Base-by-base conservation (phyloP, 2,329 filamentous ascomycete species). In the Diaporthe sp. region DNA sequence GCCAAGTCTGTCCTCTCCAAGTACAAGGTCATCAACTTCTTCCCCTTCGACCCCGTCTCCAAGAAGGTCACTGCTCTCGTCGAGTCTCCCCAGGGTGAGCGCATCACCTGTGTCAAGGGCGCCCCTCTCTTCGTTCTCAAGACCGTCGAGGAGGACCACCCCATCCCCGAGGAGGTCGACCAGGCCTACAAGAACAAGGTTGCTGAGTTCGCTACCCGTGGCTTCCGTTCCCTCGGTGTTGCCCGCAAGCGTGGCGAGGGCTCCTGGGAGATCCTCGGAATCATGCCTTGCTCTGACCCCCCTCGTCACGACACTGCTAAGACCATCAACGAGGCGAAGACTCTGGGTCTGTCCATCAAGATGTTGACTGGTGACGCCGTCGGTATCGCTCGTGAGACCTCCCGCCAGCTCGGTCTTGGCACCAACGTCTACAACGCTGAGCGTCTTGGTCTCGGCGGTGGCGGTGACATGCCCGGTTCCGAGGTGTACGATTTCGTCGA, bases 301-400 rank as follows among this genome's bases (percentile, higher is more conserved):
- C 95, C 95, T 80, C 94, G 95, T 82, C 92, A 97, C 88, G 95
- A 98, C 83, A 98, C 95, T 80, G 94, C 93, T 81, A 94, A 94
- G 85, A 98, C 95, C 77, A 94, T 98, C 87, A 93, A 94, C 85
- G 95, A 98, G 86, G 95, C 95, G 82, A 96, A 97, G 90, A 90
- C 88, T 78, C 92, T 98, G 76, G 95, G 95, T 89, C 89, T 98
- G 77, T 95, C 94, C 80, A 95, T 98, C 87, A 98, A 98, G 90
- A 98, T 98, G 95, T 91, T 98, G 87, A 98, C 95, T 86, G 95
- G 95, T 90, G 95, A 98, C 84, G 95, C 95, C 79, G 95, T 98
- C 83, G 95, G 95, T 85, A 98, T 98, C 84, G 95, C 95, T 81
- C 93, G 94, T 88, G 95, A 98, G 86, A 97, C 95, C 80, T 97